These are phyloP conservation scores for Chrysosporium queenslandicum DNA, from an alignment of 2,329 filamentous ascomycete genomes.

Conservation along the genomic window DNA sequence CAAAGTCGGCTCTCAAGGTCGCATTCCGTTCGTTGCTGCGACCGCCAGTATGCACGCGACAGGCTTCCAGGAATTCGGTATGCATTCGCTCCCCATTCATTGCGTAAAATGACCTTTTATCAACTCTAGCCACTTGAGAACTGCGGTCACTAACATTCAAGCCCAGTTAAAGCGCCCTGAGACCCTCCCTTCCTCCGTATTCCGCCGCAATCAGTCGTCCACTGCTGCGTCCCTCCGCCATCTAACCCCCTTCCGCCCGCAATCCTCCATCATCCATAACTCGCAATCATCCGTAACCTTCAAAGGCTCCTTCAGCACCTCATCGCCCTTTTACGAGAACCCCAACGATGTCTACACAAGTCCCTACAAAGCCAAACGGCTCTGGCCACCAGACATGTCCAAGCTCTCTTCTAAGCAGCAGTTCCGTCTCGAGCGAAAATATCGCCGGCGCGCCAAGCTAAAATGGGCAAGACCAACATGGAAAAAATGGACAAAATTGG, in stretches of 20 bases:
- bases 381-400: constrained; percentile 56
- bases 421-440: constrained; percentile 58
- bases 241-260: constrained; percentile 17
- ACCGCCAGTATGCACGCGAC: background rate
- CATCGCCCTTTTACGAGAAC: background rate
- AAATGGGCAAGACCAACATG: constrained; percentile 52
- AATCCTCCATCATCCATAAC: constrained; percentile 19
- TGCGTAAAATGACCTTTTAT: too few species aligned
- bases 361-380: constrained; percentile 50
- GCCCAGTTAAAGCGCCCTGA: background rate
- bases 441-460: constrained; percentile 50
- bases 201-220: constrained; percentile 1
- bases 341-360: constrained; percentile 38
- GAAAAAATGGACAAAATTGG: constrained; percentile 48
- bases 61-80: background rate
- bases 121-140: too few species aligned
- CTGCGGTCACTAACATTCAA: too few species aligned
- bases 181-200: background rate
- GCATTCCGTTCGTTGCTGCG: background rate
- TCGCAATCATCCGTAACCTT: constrained; percentile 10
- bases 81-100: too few species aligned
- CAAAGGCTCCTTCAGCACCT: constrained; percentile 7
- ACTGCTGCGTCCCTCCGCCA: constrained; percentile 10
- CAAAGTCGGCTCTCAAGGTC: background rate
- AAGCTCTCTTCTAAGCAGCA: constrained; percentile 55